Evolutionary conservation across 345 rosid species (phyloP).

Genomic region (Cardamine chenopodiifolia): DNA sequence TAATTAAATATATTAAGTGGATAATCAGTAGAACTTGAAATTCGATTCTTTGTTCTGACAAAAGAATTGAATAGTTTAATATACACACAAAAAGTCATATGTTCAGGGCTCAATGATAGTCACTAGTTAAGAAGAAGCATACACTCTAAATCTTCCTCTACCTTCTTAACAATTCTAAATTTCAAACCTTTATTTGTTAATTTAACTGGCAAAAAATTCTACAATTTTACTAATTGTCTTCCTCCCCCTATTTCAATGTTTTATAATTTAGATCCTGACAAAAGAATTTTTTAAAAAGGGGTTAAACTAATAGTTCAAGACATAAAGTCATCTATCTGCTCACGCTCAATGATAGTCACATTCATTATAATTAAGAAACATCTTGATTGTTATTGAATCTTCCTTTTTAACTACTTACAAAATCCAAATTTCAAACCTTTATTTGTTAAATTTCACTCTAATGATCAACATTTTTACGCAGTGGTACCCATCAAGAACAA

Average conservation of each 20-base stretch:
- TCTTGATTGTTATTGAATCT: neutral
- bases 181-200: neutral
- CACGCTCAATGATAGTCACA: constrained; percentile 21
- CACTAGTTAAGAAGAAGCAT: constrained; percentile 17
- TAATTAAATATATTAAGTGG: constrained; percentile 2
- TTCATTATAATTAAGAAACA: neutral
- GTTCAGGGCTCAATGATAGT: constrained; percentile 27
- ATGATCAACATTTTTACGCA: neutral
- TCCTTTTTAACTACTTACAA: neutral
- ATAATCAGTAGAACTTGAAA: constrained; percentile 14
- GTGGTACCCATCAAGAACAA: constrained; percentile 95
- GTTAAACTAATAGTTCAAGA: constrained; percentile 7
- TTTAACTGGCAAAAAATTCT: neutral
- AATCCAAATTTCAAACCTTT: neutral
- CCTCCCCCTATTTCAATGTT: neutral
- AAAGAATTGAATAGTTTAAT: neutral
- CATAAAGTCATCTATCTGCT: constrained; percentile 8
- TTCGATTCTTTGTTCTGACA: constrained; percentile 37
- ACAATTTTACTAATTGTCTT: neutral
- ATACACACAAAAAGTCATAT: constrained; percentile 18
- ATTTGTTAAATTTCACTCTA: neutral
- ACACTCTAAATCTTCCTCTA: neutral
- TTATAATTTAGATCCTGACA: neutral
- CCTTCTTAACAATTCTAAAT: neutral
- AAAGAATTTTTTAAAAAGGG: constrained; percentile 15